Base-by-base conservation (phyloP, 1,284 basidiomycete species). In the Malassezia sp. region DNA sequence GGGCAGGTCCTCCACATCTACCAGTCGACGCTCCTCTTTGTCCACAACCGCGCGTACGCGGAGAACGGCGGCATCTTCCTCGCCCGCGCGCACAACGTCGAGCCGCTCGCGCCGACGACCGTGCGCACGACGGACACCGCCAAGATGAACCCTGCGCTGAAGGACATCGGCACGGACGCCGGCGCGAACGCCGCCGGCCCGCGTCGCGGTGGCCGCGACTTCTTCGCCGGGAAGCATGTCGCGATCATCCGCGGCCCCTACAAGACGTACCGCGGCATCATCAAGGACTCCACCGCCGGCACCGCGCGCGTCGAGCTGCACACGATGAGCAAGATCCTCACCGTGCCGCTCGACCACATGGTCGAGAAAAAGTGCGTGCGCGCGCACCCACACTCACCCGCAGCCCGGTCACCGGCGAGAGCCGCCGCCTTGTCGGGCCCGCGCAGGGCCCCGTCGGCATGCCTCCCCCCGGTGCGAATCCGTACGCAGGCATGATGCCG, bases 1-100 rank as follows among this genome's bases (percentile, higher is more conserved):
- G 93, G 93, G 45, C 80, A 82, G 51, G 85, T 97, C 8, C 74
- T 99, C 43, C 91, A 96, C 70, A 89, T 90, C 36, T 85, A 93
- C 70, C 88, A 93, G 67, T 90, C 88, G 0, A 83, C 86, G 72
- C 91, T 83, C 64, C 87, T 85, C 4, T 99, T 95, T 76, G 73
- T 97, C 34, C 83, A 90, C 74, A 93, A 90, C 65, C 83, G 90
- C 31, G 89, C 95, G 43, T 77, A 86, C 52, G 68, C 77, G 14
- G 89, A 95, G 70, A 91, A 96, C 65, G 82, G 85, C 20, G 93
- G 93, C 49, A 83, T 96, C 18, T 99, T 91, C 63, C 84, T 97
- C 41, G 83, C 85, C 0, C 80, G 67, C 38, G 57, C 65, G 29
- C 56, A 61, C 22, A 54, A 63, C 30, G 59, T 72, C n/a, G 61